Base-by-base conservation (phyloP, 2,329 filamentous ascomycete genomes). In the Aspergillus ruber region DNA sequence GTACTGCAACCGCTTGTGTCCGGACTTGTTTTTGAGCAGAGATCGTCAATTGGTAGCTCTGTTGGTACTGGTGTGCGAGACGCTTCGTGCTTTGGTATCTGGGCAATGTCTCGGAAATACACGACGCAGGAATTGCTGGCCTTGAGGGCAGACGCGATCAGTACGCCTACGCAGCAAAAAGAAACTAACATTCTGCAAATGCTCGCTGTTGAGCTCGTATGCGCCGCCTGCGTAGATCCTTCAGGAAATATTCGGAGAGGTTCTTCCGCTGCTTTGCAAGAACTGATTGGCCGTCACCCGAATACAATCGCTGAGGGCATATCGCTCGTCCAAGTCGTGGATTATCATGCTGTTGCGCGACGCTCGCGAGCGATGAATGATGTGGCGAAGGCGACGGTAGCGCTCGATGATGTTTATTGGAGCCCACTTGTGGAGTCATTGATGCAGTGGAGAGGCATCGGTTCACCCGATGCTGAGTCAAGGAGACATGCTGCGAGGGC, bases 61-160 rank as follows among this genome's bases (percentile, higher is more conserved):
- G 76, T 91, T 9, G 93, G 93, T 2, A 85, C 88, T 1, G 95
- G 94, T 57, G 90, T 98, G 13, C 82, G 93, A 42, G 93, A 98
- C 71, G 91, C 93, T 10, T 89, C 93, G 3, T 96, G 90, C 64
- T 98, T 97, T 64, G 93, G 93, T 6, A 85, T 97, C 20, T 98
- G 93, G 93, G 86, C 90, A 1, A 67, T 97, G 6, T 88, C 91
- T 18, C 80, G 93, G 47, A 84, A 91, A 46, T 98, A 97, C 59
- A 83, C 81, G 1, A 95, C 90, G 0, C 62, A 74, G 0, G 91
- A 97, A 65, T 76, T 97, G 6, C 74, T 85, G 9, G 74, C 74
- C 0, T 78, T 94, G 1, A 72, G 80, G 1, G 44, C 57, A 3
- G 57, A 62, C 35, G 47, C 53, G 8, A 58, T 70, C 7, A 61